phyloP scores from a whole-genome alignment of 1,284 basidiomycete species.

The Malassezia yamatoensis region DNA sequence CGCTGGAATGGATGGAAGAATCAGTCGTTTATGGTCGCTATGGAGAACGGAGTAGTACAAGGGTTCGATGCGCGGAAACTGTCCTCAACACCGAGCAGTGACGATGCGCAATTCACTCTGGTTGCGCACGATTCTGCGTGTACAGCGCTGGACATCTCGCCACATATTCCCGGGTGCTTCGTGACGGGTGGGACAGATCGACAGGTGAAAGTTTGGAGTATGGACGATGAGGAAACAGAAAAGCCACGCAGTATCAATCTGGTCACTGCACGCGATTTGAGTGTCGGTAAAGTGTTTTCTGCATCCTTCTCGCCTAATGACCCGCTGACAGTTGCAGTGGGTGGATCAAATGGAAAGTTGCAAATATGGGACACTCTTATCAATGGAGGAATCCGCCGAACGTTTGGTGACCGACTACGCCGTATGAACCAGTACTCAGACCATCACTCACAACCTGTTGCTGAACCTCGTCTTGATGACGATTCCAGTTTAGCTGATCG shows the following conservation, averaged over 20 bases:
- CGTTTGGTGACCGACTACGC: constrained; percentile 47
- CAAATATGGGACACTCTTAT: constrained; percentile 73
- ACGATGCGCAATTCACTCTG: constrained; percentile 63
- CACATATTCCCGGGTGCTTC: constrained; percentile 79
- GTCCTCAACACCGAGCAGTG: constrained; percentile 51
- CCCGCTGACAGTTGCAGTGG: constrained; percentile 83
- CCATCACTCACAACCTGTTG: neutral
- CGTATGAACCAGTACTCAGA: constrained; percentile 9
- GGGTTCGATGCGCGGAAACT: constrained; percentile 82
- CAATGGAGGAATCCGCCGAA: constrained; percentile 47
- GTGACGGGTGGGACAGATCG: constrained; percentile 90
- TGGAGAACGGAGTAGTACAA: constrained; percentile 50
- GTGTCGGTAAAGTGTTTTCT: constrained; percentile 90
- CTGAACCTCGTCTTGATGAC: constrained; percentile 4
- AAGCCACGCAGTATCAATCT: constrained; percentile 58
- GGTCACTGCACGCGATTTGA: constrained; percentile 80
- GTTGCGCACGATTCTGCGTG: constrained; percentile 89
- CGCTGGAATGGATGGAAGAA: constrained; percentile 92
- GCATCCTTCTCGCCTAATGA: constrained; percentile 84
- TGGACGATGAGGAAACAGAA: constrained; percentile 53
- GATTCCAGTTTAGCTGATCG: neutral
- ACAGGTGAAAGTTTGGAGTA: constrained; percentile 73
- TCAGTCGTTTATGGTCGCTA: constrained; percentile 71
- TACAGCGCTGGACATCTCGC: constrained; percentile 82
- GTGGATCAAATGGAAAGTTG: constrained; percentile 79